Evolutionary conservation across 495 filamentous ascomycete genomes (phyloP).

Genomic region (Tuber indicum): DNA sequence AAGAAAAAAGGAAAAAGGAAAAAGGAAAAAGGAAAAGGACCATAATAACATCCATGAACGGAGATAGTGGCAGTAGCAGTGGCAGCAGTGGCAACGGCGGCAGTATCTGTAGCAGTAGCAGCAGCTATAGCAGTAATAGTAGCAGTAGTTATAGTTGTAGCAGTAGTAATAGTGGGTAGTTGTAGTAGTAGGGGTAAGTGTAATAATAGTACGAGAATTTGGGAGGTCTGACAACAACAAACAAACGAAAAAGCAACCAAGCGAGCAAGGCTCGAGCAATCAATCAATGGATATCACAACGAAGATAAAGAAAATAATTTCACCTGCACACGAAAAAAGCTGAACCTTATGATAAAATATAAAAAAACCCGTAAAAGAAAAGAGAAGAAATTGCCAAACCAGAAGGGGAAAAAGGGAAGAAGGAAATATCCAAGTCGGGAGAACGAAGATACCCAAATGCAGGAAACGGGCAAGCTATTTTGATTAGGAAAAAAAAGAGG

Average conservation of each 20-base stretch:
- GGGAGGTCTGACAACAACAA: not conserved
- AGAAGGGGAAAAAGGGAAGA: conserved; percentile 10
- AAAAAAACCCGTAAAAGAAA: conserved; percentile 32
- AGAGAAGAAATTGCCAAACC: conserved; percentile 9
- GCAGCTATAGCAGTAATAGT: too few relatives aligned
- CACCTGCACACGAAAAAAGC: conserved; percentile 20
- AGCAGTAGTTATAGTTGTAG: too few relatives aligned
- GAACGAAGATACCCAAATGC: conserved; percentile 21
- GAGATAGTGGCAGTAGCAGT: not conserved
- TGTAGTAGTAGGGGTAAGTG: not conserved
- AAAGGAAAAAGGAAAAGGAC: conserved; percentile 22
- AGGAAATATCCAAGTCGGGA: conserved; percentile 25
- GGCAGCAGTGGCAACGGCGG: not conserved
- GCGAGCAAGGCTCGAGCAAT: conserved; percentile 7
- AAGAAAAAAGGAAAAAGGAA: conserved; percentile 22
- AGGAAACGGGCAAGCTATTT: conserved; percentile 23
- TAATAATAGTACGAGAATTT: not conserved
- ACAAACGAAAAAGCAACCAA: conserved; percentile 10
- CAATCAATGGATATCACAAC: conserved; percentile 6
- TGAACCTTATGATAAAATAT: conserved; percentile 22
- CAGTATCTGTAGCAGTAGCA: not conserved
- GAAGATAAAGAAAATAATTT: conserved; percentile 23
- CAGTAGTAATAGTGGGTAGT: not conserved
- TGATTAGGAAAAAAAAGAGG: conserved; percentile 32
- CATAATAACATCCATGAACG: conserved; percentile 14